phyloP scores from a whole-genome alignment of 2,329 filamentous ascomycete species.

The Byssothecium circinans region DNA sequence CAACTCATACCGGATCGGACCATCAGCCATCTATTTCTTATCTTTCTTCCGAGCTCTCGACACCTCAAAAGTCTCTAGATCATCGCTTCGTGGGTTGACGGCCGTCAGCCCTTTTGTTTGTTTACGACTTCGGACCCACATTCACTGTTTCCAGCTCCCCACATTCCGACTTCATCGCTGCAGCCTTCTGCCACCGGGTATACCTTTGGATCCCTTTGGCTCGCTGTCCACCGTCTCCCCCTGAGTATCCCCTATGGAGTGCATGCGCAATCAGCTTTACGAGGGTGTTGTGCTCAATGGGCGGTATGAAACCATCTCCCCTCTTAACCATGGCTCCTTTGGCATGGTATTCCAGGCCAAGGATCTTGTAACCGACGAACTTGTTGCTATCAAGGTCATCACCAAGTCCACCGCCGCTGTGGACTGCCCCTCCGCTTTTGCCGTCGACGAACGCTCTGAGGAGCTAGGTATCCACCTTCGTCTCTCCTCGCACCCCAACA shows the following conservation, averaged over 20 bases:
- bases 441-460: slow-evolving; percentile 80
- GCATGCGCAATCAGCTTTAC: slow-evolving; percentile 80
- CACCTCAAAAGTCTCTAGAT: no score
- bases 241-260: slow-evolving; percentile 65
- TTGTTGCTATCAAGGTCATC: slow-evolving; percentile 94
- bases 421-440: slow-evolving; percentile 64
- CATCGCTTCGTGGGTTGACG: slow-evolving; percentile 39
- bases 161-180: slow-evolving; percentile 14
- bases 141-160: slow-evolving; percentile 19
- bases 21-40: slow-evolving; percentile 40
- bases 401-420: slow-evolving; percentile 73
- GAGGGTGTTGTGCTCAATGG: slow-evolving; percentile 80
- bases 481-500: slow-evolving; percentile 80
- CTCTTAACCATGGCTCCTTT: slow-evolving; percentile 97
- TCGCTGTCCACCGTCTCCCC: slow-evolving; percentile 19
- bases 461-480: slow-evolving; percentile 78
- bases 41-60: slow-evolving; percentile 13
- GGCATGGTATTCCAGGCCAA: slow-evolving; percentile 96
- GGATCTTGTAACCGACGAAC: slow-evolving; percentile 73
- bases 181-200: slow-evolving; percentile 36
- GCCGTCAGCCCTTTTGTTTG: slow-evolving; percentile 39
- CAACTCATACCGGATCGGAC: slow-evolving; percentile 23
- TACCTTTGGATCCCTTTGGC: slow-evolving; percentile 41
- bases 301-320: slow-evolving; percentile 87
- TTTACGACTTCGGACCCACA: slow-evolving; percentile 32